Evolutionary conservation across 108 stramenopile genomes (phyloP), one percentile per base, ranked within the genome.

Genomic region (Pseudonitzschia pungens): DNA sequence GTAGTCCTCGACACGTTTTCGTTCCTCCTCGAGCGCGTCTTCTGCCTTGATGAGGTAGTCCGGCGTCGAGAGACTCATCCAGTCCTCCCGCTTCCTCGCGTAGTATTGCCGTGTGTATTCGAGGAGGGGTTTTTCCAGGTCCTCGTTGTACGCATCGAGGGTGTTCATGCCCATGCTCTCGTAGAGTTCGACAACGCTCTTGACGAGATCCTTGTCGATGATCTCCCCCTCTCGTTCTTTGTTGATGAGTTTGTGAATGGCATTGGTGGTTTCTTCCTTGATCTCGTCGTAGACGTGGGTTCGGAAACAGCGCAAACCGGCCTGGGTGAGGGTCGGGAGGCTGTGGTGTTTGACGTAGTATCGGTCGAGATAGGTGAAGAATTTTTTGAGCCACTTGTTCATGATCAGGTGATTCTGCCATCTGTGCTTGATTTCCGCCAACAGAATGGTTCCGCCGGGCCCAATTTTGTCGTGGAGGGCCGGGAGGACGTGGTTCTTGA

Each of bases 371-470:
- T 99, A 99, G 75, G 93, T 97, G 81, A 99, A 99, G 83, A 99
- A 99, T 63, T 96, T 95, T 68, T 86, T 94, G 74, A 99, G 89
- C 99, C 99, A 99, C 76, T 98, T 97, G 86, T 99, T 98, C 99
- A 99, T 99, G 70, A 99, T 97, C 73, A 94, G 97, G 86, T 99
- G 98, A 77, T 99, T 97, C 24, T 83, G 70, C 97, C 98, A 98
- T 27, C 99, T 95, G 52, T 86, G 77, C 68, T 95, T 90, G 31
- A 99, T 85, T 82, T 99, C 99, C 50, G 81, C 82, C 36, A 99
- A 81, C 12, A 98, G 87, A 65, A 89, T 89, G 48, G 94, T 88
- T 40, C 90, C 90, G 16, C 89, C 92, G 76, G 91, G 91, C 12
- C 88, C 87, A 21, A 80, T 85, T 74, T 95, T 92, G 76, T 93